These are phyloP conservation scores for Kregervanrija delftensis DNA, from an alignment of 805 yeast species.

Conservation along the genomic window DNA sequence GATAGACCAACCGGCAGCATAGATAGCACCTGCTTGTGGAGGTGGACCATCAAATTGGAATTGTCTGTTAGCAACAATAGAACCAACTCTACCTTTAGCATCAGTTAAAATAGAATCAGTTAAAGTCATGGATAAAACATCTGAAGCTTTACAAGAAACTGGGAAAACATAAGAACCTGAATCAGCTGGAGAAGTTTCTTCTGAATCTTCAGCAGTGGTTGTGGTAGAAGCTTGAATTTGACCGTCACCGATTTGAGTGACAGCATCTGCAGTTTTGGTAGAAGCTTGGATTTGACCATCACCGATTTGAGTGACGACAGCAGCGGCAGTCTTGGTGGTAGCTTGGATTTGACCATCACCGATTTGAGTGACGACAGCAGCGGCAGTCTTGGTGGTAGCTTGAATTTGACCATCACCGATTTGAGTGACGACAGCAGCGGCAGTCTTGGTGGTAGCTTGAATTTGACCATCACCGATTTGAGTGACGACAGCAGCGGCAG, in stretches of 20 bases:
- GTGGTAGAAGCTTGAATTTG: conserved; percentile 29
- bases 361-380: conserved; percentile 44
- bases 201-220: conserved; percentile 17
- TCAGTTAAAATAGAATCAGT: conserved; percentile 37
- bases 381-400: conserved; percentile 29
- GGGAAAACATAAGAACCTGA: conserved; percentile 24
- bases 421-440: conserved; percentile 25
- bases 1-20: conserved; percentile 48
- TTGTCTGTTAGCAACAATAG: conserved; percentile 57
- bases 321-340: conserved; percentile 30
- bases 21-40: conserved; percentile 53
- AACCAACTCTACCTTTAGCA: conserved; percentile 45
- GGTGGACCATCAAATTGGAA: conserved; percentile 64
- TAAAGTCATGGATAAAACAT: conserved; percentile 39
- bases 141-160: conserved; percentile 30
- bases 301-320: conserved; percentile 36
- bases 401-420: conserved; percentile 38
- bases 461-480: conserved; percentile 61
- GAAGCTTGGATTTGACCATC: conserved; percentile 28
- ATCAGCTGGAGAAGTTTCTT: conserved; percentile 24
- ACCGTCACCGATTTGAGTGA: conserved; percentile 26
- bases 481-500: conserved; percentile 36
- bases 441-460: conserved; percentile 34
- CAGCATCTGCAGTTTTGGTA: conserved; percentile 26
- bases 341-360: conserved; percentile 60